Percentiles rank a stretch among this genome's conserved stretches.
phyloP scores from a whole-genome alignment of 331 rosid species.

The Quercus tomentella region DNA sequence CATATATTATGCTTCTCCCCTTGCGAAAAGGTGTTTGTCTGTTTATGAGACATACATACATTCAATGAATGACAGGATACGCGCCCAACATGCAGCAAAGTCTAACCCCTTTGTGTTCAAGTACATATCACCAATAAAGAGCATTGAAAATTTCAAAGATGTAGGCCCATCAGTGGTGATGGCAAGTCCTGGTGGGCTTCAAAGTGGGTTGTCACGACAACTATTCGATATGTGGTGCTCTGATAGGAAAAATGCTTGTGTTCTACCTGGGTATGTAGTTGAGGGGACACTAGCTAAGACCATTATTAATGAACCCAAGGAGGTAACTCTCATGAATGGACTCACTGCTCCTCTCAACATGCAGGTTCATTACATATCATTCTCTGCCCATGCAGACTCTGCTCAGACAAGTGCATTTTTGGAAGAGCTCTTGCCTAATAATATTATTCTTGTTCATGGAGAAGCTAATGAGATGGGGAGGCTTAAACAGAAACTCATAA shows the following conservation, averaged over 20 bases:
- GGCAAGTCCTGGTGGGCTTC: slow-evolving; percentile 94
- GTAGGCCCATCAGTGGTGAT: slow-evolving; percentile 90
- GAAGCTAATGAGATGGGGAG: slow-evolving; percentile 95
- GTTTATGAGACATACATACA: slow-evolving; percentile 94
- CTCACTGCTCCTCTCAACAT: slow-evolving; percentile 81
- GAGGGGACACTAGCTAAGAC: slow-evolving; percentile 88
- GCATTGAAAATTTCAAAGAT: slow-evolving; percentile 81
- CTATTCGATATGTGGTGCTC: slow-evolving; percentile 94
- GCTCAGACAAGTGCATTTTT: slow-evolving; percentile 91
- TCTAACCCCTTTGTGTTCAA: slow-evolving; percentile 85
- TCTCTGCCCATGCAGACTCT: slow-evolving; percentile 92
- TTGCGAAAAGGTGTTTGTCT: slow-evolving; percentile 83
- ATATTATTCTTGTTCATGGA: slow-evolving; percentile 92
- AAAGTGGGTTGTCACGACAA: slow-evolving; percentile 88
- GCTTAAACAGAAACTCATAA: slow-evolving; percentile 84
- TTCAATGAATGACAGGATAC: slow-evolving; percentile 90
- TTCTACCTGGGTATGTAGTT: slow-evolving; percentile 78
- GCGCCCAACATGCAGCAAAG: slow-evolving; percentile 79
- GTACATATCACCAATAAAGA: slow-evolving; percentile 73
- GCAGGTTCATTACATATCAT: slow-evolving; percentile 90
- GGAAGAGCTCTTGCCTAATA: slow-evolving; percentile 88
- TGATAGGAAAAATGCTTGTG: slow-evolving; percentile 76
- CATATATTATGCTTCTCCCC: slow-evolving; percentile 94
- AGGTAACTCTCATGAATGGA: slow-evolving; percentile 82
- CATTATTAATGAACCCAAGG: slow-evolving; percentile 86